Conservation (phyloP, 768 basidiomycete genomes). For the Amylocystis lapponica region DNA sequence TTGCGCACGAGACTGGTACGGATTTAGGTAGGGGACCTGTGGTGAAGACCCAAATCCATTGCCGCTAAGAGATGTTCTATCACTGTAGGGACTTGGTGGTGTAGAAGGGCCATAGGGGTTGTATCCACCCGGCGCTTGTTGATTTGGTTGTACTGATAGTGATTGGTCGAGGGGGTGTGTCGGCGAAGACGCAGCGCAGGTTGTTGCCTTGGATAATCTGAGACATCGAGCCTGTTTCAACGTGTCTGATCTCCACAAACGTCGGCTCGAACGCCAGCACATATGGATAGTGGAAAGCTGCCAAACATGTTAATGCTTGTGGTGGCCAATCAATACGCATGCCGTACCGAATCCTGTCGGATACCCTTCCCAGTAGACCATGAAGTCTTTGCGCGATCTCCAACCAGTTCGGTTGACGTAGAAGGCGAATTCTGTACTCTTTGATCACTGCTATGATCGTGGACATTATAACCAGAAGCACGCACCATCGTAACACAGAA, state of each 20-base stretch:
- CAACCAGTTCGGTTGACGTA: conserved; percentile 97
- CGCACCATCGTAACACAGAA: conserved; percentile 95
- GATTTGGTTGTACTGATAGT: conserved; percentile 32
- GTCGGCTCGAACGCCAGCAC: conserved; percentile 94
- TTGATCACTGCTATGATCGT: too few relatives aligned
- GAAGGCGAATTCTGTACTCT: conserved; percentile 92
- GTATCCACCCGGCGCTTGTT: conserved; percentile 24
- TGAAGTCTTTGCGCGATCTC: conserved; percentile 84
- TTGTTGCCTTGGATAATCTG: conserved; percentile 96
- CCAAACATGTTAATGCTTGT: background rate
- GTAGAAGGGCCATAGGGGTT: conserved; percentile 29
- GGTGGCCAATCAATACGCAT: background rate
- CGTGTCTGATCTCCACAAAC: conserved; percentile 94
- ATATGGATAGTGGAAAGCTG: conserved; percentile 94
- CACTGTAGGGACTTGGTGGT: conserved; percentile 16
- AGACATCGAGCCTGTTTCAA: conserved; percentile 84
- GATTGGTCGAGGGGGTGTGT: conserved; percentile 69
- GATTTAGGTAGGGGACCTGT: conserved; percentile 37
- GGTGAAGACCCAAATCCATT: conserved; percentile 8
- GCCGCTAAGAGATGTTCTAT: conserved; percentile 20
- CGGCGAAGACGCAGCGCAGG: conserved; percentile 86
- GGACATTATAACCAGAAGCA: too few relatives aligned
- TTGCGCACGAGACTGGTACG: conserved; percentile 36
- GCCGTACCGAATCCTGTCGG: conserved; percentile 90
- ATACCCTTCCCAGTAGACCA: conserved; percentile 94